Base-by-base conservation (phyloP, 2,329 filamentous ascomycete species). In the Alternaria metachromatica region DNA sequence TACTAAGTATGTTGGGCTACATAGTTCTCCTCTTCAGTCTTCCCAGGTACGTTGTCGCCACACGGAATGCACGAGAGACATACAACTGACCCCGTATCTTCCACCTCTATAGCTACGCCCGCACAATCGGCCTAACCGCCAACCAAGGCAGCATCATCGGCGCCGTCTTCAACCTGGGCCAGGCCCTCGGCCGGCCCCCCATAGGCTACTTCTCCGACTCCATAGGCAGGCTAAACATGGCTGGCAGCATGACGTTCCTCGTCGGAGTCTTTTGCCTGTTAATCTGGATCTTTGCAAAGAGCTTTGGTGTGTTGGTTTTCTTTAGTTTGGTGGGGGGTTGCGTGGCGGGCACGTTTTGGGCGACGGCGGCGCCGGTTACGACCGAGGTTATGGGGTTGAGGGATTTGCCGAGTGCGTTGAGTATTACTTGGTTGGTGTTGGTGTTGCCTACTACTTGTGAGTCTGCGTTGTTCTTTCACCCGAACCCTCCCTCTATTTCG, bases 11-110 rank as follows among this genome's bases (percentile, higher is more conserved):
- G 80, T 81, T 95, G 13, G 91, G 86, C 6, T 95, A 95, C 71
- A 85, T 92, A 25, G 90, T 93, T 5, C 84, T 94, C n/a, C 85
- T 94, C 48, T 95, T 94, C n/a, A n/a, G n/a, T n/a, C n/a, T n/a
- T n/a, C n/a, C n/a, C n/a, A n/a, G n/a, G n/a, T n/a, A n/a, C n/a
- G n/a, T n/a, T n/a, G n/a, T n/a, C n/a, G n/a, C n/a, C n/a, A n/a
- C n/a, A n/a, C n/a, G n/a, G n/a, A n/a, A n/a, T n/a, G n/a, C n/a
- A n/a, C n/a, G n/a, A n/a, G n/a, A n/a, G n/a, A n/a, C n/a, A n/a
- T n/a, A n/a, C n/a, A n/a, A n/a, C n/a, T n/a, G n/a, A n/a, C n/a
- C n/a, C n/a, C n/a, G n/a, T n/a, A n/a, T n/a, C n/a, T n/a, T n/a
- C n/a, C n/a, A n/a, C n/a, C n/a, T n/a, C n/a, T n/a, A n/a, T n/a